Evolutionary conservation across 805 yeast species (phyloP), one percentile per base, ranked within the genome.

Genomic region (Metschnikowia cubensis): DNA sequence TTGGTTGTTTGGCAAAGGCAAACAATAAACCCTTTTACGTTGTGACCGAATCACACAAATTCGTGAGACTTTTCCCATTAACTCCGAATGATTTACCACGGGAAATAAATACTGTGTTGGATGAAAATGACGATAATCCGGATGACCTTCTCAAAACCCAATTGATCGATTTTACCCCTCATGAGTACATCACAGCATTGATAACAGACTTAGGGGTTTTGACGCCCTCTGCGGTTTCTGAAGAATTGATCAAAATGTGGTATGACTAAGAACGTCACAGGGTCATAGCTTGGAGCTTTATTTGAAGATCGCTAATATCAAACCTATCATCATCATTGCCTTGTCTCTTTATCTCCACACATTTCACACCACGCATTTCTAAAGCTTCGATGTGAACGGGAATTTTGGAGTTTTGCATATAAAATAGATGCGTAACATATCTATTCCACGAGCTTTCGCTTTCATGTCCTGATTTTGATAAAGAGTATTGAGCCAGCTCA

Each of bases 211-310:
- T 94, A 55, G 99, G 99, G 15, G 97, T 94, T 1, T 76, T 94
- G 58, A 94, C 99, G 6, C 97, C 99, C 11, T 86, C 96, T 52
- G 98, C 98, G 0, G 99, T 94, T 18, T 86, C 96, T n/a, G 99
- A 94, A 67, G 99, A 94, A 70, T 79, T 94, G 68, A 94, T 94
- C 66, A 94, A 94, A 70, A 89, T 94, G 83, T 94, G 97, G 97
- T 91, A 90, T 62, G 97, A 91, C 68, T 91, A 66, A 66, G 18
- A 3, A 18, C 15, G 20, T 42, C 37, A 21, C 45, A 20, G 11
- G n/a, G 18, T 15, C 36, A 42, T 29, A 20, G 22, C 37, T 15
- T 31, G 31, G 14, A 31, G 36, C 33, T 50, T 45, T 20, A 11
- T 10, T 35, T 39, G 69, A 53, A 81, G 66, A 48, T 75, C 81